Evolutionary conservation across 441 rosid genomes (phyloP), one percentile per base, ranked within the genome.

Genomic region (Sinapis alba): DNA sequence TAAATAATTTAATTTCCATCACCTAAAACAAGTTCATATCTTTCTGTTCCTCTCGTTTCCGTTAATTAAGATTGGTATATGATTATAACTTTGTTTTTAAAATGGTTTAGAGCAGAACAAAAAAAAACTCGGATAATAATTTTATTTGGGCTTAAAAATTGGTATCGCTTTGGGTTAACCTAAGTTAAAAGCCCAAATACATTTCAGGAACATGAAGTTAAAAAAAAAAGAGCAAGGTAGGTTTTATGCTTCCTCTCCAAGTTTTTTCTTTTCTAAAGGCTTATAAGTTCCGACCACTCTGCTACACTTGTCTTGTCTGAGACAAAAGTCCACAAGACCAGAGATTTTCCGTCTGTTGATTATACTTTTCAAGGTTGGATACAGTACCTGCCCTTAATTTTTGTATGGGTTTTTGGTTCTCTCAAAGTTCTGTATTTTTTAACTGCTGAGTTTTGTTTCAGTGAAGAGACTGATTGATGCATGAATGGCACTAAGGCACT

Each of bases 401-500:
- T 11, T 15, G 47, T 64, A 16, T 19, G 21, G 30, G 21, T 27
- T 28, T 0, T 38, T 9, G 21, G 32, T 7, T 56, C 51, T 54
- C 58, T 69, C 57, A 71, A 71, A 36, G 23, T 38, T 71, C 53
- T 12, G 30, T 26, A 23, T 24, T 56, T 13, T 69, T 36, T 23
- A 26, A 27, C 7, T 68, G 34, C 13, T 41, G 53, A 38, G 62
- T 7, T 50, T 50, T 50, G 27, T 34, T 59, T 58, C 45, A 18
- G 12, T 62, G 83, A 76, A 80, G 84, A 64, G 84, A 76, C 60
- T 78, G 23, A 68, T 50, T 62, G 71, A 63, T 64, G 45, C 72
- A 78, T 84, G 84, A 81, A 92, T 92, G 93, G 92, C 94, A 78
- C 87, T 86, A 81, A 84, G 79, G 74, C 81, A 82, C 53, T 74